These are phyloP conservation scores for Neofusicoccum parvum DNA, from an alignment of 2,329 filamentous ascomycete species.

Conservation along the genomic window DNA sequence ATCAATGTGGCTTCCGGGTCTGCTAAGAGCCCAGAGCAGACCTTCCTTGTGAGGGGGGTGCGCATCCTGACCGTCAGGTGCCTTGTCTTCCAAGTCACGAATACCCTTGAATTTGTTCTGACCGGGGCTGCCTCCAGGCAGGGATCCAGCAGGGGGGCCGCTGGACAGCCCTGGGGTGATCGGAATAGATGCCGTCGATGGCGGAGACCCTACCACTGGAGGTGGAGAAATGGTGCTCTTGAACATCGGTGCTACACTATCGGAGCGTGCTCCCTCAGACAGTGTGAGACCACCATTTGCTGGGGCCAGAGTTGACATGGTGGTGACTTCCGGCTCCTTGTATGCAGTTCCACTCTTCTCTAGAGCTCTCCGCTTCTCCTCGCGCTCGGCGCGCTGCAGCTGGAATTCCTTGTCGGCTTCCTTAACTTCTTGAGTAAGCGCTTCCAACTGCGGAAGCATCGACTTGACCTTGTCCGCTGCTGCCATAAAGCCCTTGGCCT, in stretches of 20 bases:
- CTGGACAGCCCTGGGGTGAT: conserved; percentile 27
- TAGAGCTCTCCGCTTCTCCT: conserved; percentile 86
- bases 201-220: conserved; percentile 22
- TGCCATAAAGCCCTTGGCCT: conserved; percentile 78
- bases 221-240: conserved; percentile 38
- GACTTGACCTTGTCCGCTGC: conserved; percentile 86
- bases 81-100: conserved; percentile 86
- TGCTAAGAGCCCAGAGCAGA: conserved; percentile 88
- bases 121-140: conserved; percentile 34
- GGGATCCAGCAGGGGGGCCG: conserved; percentile 30
- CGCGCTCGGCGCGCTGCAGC: conserved; percentile 88
- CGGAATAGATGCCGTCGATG: conserved; percentile 23
- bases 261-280: neutral
- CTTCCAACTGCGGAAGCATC: conserved; percentile 86
- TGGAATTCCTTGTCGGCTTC: conserved; percentile 97
- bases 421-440: conserved; percentile 83
- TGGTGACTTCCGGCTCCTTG: conserved; percentile 32
- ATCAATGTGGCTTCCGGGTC: conserved; percentile 91
- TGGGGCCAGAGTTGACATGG: conserved; percentile 30
- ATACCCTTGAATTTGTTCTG: conserved; percentile 80
- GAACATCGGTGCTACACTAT: conserved; percentile 36
- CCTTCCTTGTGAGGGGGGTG: conserved; percentile 82
- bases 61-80: conserved; percentile 53
- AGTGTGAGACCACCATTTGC: conserved; percentile 23
- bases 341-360: conserved; percentile 75